Evolutionary conservation across 495 filamentous ascomycete species (phyloP).

Genomic region (Rhypophila decipiens): DNA sequence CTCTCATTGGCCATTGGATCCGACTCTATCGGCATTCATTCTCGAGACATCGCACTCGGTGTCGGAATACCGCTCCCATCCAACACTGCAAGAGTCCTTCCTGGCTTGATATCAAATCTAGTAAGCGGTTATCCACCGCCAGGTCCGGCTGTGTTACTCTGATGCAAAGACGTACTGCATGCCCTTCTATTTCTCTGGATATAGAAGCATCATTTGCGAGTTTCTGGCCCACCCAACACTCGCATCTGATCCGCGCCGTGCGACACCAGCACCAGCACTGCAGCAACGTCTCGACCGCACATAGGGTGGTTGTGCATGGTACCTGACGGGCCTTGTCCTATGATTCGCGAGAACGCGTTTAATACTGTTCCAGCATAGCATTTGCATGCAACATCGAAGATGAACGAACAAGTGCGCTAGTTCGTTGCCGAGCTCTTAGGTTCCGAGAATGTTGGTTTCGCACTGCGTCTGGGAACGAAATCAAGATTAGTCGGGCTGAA

Average conservation of each 20-base stretch:
- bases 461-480: background rate
- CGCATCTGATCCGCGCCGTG: background rate
- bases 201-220: background rate
- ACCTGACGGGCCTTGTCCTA: background rate
- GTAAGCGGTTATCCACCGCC: background rate
- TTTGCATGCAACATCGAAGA: too few relatives aligned
- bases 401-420: too few relatives aligned
- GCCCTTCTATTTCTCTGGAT: background rate
- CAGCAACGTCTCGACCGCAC: background rate
- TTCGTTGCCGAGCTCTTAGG: background rate
- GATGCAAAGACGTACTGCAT: background rate
- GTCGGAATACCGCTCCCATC: too few relatives aligned
- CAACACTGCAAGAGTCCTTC: too few relatives aligned
- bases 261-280: background rate
- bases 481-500: too few relatives aligned
- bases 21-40: background rate
- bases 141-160: background rate
- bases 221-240: background rate
- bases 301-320: background rate
- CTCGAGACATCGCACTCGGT: background rate
- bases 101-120: background rate
- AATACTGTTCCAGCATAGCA: background rate
- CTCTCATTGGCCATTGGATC: background rate
- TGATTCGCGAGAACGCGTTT: background rate
- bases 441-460: background rate